These are phyloP conservation scores for Amanita fuliginea DNA, from an alignment of 768 basidiomycete genomes.

Conservation along the genomic window DNA sequence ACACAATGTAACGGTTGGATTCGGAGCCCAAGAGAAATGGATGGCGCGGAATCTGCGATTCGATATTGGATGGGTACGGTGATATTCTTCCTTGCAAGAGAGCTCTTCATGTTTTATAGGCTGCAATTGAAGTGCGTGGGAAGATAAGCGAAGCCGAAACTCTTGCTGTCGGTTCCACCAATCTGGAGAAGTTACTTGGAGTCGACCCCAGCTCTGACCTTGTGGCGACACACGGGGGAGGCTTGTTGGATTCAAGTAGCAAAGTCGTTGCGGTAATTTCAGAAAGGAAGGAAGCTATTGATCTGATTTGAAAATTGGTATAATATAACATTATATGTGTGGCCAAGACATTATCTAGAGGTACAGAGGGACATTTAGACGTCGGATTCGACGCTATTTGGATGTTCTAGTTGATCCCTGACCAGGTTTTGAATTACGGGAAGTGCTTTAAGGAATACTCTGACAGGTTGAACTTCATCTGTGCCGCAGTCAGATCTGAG, in stretches of 20 bases:
- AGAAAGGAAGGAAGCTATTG: conserved; percentile 13
- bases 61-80: conserved; percentile 65
- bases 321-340: neutral
- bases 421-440: conserved; percentile 55
- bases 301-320: conserved; percentile 11
- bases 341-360: neutral
- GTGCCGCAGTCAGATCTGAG: neutral
- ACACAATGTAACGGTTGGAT: conserved; percentile 58
- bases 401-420: conserved; percentile 17
- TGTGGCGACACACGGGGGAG: conserved; percentile 25
- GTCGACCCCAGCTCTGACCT: conserved; percentile 24
- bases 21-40: conserved; percentile 46
- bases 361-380: neutral
- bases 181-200: conserved; percentile 32
- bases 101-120: conserved; percentile 11
- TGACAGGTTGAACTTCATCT: conserved; percentile 70
- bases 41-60: conserved; percentile 61
- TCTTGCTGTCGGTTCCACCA: conserved; percentile 28
- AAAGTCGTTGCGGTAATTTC: conserved; percentile 31
- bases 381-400: conserved; percentile 5
- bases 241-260: conserved; percentile 26
- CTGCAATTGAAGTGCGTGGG: conserved; percentile 19
- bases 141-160: conserved; percentile 21
- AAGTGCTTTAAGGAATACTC: conserved; percentile 57
- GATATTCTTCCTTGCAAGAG: neutral